Conservation (phyloP, 2,329 filamentous ascomycete genomes). For the Fusarium sp. region DNA sequence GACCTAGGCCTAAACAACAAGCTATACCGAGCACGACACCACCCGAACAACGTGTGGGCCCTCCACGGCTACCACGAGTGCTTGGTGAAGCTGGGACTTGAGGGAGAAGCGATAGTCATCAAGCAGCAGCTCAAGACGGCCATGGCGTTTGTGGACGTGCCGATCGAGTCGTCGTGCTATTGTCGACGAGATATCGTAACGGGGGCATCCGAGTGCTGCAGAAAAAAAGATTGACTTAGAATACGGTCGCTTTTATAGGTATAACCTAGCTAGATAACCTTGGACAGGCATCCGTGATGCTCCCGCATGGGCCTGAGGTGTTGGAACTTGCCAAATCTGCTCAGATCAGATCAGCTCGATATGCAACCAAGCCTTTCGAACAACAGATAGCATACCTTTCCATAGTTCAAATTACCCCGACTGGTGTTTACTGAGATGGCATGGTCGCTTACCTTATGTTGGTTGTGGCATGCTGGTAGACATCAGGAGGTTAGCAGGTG, state of each 20-base stretch:
- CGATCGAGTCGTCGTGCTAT: slow-evolving; percentile 57
- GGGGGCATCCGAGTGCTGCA: slow-evolving; percentile 22
- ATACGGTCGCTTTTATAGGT: background rate
- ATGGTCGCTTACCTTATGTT: too few relatives aligned
- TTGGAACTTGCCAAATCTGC: too few relatives aligned
- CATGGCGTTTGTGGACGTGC: slow-evolving; percentile 71
- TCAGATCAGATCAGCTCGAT: too few relatives aligned
- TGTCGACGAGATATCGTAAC: slow-evolving; percentile 37
- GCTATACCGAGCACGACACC: slow-evolving; percentile 73
- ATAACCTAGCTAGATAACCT: background rate
- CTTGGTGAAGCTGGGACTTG: slow-evolving; percentile 64
- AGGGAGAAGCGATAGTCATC: slow-evolving; percentile 54
- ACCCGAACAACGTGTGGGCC: slow-evolving; percentile 82
- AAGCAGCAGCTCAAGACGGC: slow-evolving; percentile 66
- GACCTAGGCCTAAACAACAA: slow-evolving; percentile 72
- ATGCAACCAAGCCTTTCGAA: too few relatives aligned
- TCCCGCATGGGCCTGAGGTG: background rate
- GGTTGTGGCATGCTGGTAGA: too few relatives aligned
- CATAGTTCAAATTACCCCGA: too few relatives aligned
- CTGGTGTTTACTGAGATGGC: too few relatives aligned
- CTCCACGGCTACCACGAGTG: slow-evolving; percentile 81
- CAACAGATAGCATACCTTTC: too few relatives aligned
- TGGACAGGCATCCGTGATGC: background rate
- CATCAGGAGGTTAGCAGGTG: too few relatives aligned
- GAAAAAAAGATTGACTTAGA: background rate